Evolutionary conservation across 2,329 filamentous ascomycete genomes (phyloP), one percentile per base, ranked within the genome.

Genomic region (Lecanicillium sp.): DNA sequence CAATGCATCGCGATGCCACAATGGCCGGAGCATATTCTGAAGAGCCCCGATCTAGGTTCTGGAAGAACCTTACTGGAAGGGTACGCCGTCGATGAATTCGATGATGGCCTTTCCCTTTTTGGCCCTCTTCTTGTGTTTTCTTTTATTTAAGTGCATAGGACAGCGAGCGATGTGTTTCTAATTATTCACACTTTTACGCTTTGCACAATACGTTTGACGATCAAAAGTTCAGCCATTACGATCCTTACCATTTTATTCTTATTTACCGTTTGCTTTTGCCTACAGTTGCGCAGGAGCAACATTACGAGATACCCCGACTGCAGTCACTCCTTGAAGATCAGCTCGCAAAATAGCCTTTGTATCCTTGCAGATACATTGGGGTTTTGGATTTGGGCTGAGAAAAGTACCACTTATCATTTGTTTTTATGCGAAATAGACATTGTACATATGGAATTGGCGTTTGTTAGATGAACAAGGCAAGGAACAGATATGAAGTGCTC

Each of bases 1-100:
- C 89, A 6, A 95, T 95, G 89, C 77, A 79, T 49, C 73, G 74
- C 11, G 71, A 75, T 47, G 64, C 66, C 29, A 62, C 67, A 45
- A 77, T 77, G 72, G 57, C 60, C 20, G 62, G 68, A 33, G 58
- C 62, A 12, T 56, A 55, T 33, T 64, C 60, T 41, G 67, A 70
- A 32, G 64, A 67, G 46, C 62, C 62, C 46, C 66, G 60, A 14
- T 54, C 59, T 29, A 63, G 64, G 37, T 73, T 73, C 51, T 66
- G 70, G 64, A 69, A 64, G 49, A 66, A 51, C 43, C 53, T 73
- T 13, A 67, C 62, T 25, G 68, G 62, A 36, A 71, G 67, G 55
- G 64, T 73, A 27, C 57, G 59, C 33, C 32, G 33, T 20, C 36
- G 41, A 35, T 41, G 9, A 40, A 15, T 11, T 11, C 40, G 40